Evolutionary conservation across 495 filamentous ascomycete genomes (phyloP).

Genomic region (Venustampulla echinocandica): DNA sequence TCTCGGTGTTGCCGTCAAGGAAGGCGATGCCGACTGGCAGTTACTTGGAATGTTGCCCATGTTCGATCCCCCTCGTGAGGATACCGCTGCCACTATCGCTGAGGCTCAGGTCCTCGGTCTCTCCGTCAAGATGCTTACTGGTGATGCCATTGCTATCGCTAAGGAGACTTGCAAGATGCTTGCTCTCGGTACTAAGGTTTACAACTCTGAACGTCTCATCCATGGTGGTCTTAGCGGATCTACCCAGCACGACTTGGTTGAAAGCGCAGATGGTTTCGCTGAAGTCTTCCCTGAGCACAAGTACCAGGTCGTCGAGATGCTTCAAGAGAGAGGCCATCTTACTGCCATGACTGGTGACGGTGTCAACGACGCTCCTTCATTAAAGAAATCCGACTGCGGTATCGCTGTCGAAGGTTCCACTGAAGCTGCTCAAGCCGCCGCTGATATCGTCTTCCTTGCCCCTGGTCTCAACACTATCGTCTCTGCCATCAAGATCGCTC

Average conservation of each 20-base stretch:
- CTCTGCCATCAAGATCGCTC: conserved; percentile 68
- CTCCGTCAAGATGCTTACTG: conserved; percentile 71
- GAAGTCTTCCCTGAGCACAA: conserved; percentile 74
- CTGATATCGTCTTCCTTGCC: conserved; percentile 73
- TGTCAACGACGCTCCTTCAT: conserved; percentile 65
- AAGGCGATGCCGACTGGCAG: conserved; percentile 58
- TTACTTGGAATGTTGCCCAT: conserved; percentile 68
- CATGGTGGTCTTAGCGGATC: conserved; percentile 65
- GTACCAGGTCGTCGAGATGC: conserved; percentile 70
- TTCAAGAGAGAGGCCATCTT: conserved; percentile 65
- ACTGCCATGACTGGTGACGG: conserved; percentile 70
- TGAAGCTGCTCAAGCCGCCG: conserved; percentile 67
- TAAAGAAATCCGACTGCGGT: conserved; percentile 70
- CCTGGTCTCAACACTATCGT: conserved; percentile 70
- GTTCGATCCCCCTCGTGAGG: conserved; percentile 72
- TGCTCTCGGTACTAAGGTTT: conserved; percentile 68
- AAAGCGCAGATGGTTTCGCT: conserved; percentile 69
- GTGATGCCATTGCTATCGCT: conserved; percentile 70
- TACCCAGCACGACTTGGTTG: conserved; percentile 66
- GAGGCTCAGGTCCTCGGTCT: conserved; percentile 71
- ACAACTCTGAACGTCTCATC: conserved; percentile 67
- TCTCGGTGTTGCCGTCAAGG: conserved; percentile 64
- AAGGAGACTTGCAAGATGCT: conserved; percentile 79
- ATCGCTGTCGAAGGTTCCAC: conserved; percentile 72
- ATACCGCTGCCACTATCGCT: conserved; percentile 69